These are phyloP conservation scores for Blastobotrys robertii DNA, from an alignment of 805 yeast genomes.

Conservation along the genomic window DNA sequence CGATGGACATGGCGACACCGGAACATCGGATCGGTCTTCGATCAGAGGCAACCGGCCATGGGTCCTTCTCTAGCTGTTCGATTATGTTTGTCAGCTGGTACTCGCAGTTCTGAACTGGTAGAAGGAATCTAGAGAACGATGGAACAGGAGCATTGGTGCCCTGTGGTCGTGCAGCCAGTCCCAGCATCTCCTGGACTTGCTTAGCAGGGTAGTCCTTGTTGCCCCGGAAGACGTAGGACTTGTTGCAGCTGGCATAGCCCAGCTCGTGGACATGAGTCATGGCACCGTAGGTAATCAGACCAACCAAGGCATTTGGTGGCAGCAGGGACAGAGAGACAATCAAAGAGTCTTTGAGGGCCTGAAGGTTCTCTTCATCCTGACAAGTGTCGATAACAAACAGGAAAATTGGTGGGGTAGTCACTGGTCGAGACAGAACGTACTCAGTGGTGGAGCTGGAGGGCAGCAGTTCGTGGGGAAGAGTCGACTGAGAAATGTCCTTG, in stretches of 20 bases:
- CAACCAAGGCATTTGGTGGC: slow-evolving; percentile 85
- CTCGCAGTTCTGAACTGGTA: slow-evolving; percentile 71
- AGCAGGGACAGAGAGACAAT: slow-evolving; percentile 65
- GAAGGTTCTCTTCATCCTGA: slow-evolving; percentile 78
- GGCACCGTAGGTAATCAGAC: slow-evolving; percentile 81
- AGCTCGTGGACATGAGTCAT: slow-evolving; percentile 85
- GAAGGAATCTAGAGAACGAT: slow-evolving; percentile 51
- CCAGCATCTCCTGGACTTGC: slow-evolving; percentile 51
- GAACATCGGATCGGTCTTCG: slow-evolving; percentile 85
- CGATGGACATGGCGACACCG: slow-evolving; percentile 85
- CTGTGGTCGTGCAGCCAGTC: slow-evolving; percentile 32
- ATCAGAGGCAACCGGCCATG: slow-evolving; percentile 82
- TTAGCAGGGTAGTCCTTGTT: slow-evolving; percentile 65
- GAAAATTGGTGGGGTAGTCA: slow-evolving; percentile 76
- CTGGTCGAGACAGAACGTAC: slow-evolving; percentile 77
- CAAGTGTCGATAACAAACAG: slow-evolving; percentile 80
- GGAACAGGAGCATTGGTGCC: slow-evolving; percentile 29
- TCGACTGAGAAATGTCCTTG: slow-evolving; percentile 66
- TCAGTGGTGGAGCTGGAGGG: slow-evolving; percentile 69
- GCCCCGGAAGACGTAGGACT: slow-evolving; percentile 78
- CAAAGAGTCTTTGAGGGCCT: slow-evolving; percentile 74
- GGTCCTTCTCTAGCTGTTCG: slow-evolving; percentile 67
- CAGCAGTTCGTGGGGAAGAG: slow-evolving; percentile 71
- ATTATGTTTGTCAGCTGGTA: slow-evolving; percentile 70
- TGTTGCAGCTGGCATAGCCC: slow-evolving; percentile 54